Conservation (phyloP, 2,329 filamentous ascomycete genomes). For the Penicillium decumbens region DNA sequence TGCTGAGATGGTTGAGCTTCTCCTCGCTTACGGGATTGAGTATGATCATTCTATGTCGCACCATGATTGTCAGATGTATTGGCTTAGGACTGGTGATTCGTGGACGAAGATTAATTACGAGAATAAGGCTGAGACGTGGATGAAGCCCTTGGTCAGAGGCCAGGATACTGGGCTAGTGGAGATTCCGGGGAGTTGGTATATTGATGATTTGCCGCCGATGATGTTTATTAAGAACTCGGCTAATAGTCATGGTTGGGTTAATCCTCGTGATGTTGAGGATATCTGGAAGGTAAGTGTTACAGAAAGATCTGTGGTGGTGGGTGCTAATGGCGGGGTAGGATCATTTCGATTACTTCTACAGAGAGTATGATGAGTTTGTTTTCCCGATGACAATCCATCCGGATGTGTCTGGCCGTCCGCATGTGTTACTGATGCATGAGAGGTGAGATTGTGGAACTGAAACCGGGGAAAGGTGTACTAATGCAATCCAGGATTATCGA, state of each 20-base stretch:
- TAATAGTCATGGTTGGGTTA: slow-evolving; percentile 57
- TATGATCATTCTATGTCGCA: slow-evolving; percentile 46
- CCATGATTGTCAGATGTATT: slow-evolving; percentile 45
- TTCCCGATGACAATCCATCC: slow-evolving; percentile 76
- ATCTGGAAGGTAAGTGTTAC: slow-evolving; percentile 46
- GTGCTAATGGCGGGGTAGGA: slow-evolving; percentile 41
- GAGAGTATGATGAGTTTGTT: slow-evolving; percentile 71
- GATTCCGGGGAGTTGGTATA: slow-evolving; percentile 45
- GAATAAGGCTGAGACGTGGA: slow-evolving; percentile 43
- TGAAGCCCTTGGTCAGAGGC: slow-evolving; percentile 48
- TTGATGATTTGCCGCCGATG: slow-evolving; percentile 44
- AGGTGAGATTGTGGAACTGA: slow-evolving; percentile 42
- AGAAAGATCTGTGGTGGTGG: too few relatives aligned
- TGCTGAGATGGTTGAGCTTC: slow-evolving; percentile 56
- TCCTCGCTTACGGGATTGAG: slow-evolving; percentile 44
- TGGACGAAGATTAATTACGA: slow-evolving; percentile 46
- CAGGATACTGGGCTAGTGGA: slow-evolving; percentile 41
- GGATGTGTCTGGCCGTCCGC: slow-evolving; percentile 66
- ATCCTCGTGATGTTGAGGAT: slow-evolving; percentile 54
- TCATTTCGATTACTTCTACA: slow-evolving; percentile 64
- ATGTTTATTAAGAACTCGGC: slow-evolving; percentile 46
- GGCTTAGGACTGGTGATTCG: slow-evolving; percentile 41
- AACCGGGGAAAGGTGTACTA: slow-evolving; percentile 1
- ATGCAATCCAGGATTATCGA: slow-evolving; percentile 53
- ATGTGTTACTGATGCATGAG: slow-evolving; percentile 70